These are phyloP conservation scores for Corylus heterophylla DNA, from an alignment of 306 rosid species.

Conservation along the genomic window DNA sequence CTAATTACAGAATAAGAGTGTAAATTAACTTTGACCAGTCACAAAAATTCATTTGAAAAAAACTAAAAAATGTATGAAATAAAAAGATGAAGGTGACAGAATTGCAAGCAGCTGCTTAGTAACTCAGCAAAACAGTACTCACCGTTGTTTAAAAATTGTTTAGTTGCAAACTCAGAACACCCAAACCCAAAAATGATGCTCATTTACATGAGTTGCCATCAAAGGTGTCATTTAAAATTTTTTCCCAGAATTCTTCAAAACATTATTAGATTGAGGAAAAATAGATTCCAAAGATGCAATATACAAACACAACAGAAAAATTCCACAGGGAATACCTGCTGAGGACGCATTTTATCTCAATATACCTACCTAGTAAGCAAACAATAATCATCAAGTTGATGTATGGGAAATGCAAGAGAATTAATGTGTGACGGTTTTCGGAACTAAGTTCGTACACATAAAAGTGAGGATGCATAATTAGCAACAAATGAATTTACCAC, in stretches of 20 bases:
- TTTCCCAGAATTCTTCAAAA: not conserved
- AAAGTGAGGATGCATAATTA: too few relatives aligned
- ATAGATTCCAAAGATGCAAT: not conserved
- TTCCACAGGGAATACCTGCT: not conserved
- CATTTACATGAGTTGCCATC: not conserved
- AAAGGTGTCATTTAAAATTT: not conserved
- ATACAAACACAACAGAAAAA: not conserved
- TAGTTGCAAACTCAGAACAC: not conserved
- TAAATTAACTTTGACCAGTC: not conserved
- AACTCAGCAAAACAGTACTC: not conserved
- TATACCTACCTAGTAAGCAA: not conserved
- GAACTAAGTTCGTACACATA: not conserved
- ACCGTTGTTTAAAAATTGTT: not conserved
- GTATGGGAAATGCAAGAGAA: not conserved
- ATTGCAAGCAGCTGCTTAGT: not conserved
- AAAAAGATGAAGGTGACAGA: not conserved
- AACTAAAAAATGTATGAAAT: not conserved
- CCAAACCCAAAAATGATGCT: not conserved
- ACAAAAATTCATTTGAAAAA: not conserved
- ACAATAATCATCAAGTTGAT: not conserved
- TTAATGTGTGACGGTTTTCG: not conserved
- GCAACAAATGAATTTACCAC: too few relatives aligned
- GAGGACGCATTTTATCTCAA: not conserved
- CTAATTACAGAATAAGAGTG: not conserved
- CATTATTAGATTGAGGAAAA: not conserved